A percentile compares a stretch with the other conserved stretches of the same genome.
Conservation (phyloP, 306 rosid species). For the Mucuna pruriens region DNA sequence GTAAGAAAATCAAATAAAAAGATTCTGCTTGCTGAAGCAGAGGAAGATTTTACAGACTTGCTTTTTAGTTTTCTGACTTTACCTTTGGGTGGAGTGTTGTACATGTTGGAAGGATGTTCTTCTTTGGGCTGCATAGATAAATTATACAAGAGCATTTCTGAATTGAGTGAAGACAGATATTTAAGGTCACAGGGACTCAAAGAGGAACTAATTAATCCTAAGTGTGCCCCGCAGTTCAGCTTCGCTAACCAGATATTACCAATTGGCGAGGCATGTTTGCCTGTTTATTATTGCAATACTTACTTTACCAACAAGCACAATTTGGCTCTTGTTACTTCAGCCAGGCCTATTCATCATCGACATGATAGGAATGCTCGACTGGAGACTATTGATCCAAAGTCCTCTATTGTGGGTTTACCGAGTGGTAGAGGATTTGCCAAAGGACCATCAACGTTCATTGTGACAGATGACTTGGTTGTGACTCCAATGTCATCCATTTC, state of each 20-base stretch:
- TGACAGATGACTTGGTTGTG: slow-evolving; percentile 36
- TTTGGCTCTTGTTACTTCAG: background rate
- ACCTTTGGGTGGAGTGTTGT: slow-evolving; percentile 1
- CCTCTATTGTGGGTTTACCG: background rate
- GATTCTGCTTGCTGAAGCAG: too few relatives aligned
- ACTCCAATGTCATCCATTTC: background rate
- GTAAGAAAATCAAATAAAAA: background rate
- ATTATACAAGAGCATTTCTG: background rate
- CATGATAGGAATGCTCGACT: background rate
- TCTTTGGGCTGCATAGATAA: slow-evolving; percentile 21
- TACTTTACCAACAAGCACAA: background rate
- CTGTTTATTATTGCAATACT: background rate
- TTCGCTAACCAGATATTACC: slow-evolving; percentile 2
- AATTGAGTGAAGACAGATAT: background rate
- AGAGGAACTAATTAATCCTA: background rate
- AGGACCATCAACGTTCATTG: background rate
- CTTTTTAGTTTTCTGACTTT: too few relatives aligned
- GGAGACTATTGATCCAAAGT: background rate
- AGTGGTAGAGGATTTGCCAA: background rate
- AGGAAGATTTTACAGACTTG: too few relatives aligned
- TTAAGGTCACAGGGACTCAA: background rate
- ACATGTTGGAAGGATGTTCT: background rate
- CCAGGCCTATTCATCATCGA: background rate
- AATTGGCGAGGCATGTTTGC: background rate
- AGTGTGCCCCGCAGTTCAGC: background rate